Conservation (phyloP, 2,329 filamentous ascomycete genomes). For the Botrytis aclada region DNA sequence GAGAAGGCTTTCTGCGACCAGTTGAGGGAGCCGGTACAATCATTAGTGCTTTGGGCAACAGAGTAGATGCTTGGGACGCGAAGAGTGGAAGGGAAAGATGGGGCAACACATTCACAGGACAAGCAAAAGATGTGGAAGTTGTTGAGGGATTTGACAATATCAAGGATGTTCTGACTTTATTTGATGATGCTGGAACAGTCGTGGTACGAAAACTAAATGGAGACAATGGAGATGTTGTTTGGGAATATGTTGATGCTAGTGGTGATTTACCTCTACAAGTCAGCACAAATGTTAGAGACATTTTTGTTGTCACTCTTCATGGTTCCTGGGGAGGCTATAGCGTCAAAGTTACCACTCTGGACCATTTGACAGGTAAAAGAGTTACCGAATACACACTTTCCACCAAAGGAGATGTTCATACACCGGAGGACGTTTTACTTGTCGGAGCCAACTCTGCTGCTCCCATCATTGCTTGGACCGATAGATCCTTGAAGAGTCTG, state of each 20-base stretch:
- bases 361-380: slow-evolving; percentile 69
- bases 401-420: slow-evolving; percentile 70
- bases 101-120: slow-evolving; percentile 59
- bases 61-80: slow-evolving; percentile 79
- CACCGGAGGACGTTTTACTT: slow-evolving; percentile 63
- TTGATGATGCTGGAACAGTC: slow-evolving; percentile 52
- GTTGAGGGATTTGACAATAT: slow-evolving; percentile 56
- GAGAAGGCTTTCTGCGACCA: slow-evolving; percentile 56
- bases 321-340: slow-evolving; percentile 66
- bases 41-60: slow-evolving; percentile 66
- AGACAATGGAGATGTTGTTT: slow-evolving; percentile 67
- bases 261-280: slow-evolving; percentile 71
- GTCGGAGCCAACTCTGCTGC: slow-evolving; percentile 74
- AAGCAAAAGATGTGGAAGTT: slow-evolving; percentile 70
- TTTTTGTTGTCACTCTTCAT: slow-evolving; percentile 78
- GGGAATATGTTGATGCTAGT: slow-evolving; percentile 70
- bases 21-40: slow-evolving; percentile 77
- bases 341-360: slow-evolving; percentile 71
- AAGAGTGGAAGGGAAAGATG: slow-evolving; percentile 76
- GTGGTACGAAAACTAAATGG: slow-evolving; percentile 71
- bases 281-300: slow-evolving; percentile 64
- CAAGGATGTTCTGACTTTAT: slow-evolving; percentile 72
- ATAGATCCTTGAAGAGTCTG: slow-evolving; percentile 58
- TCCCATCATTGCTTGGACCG: slow-evolving; percentile 73
- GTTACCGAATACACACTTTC: slow-evolving; percentile 68